Base-by-base conservation (phyloP, 2,329 filamentous ascomycete species). In the Xylariaceae sp. region DNA sequence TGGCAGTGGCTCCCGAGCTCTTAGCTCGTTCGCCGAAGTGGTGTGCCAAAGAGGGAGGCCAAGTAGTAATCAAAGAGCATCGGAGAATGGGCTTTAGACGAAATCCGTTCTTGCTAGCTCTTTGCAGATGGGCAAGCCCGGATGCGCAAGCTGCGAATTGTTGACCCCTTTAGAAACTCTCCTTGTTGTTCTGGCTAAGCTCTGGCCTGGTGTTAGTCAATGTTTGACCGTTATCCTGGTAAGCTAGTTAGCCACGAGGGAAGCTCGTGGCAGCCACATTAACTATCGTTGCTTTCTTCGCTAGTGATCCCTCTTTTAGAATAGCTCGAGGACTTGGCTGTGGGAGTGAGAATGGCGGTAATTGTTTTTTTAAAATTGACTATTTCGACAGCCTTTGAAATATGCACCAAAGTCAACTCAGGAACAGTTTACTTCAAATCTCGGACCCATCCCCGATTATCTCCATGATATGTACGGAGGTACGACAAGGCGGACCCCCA, bases 171-270 rank as follows among this genome's bases (percentile, higher is more conserved):
- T 48, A 27, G 11, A 33, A 36, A 49, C 21, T n/a, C n/a, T n/a
- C n/a, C n/a, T n/a, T n/a, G n/a, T n/a, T n/a, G n/a, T n/a, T n/a
- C n/a, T n/a, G n/a, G n/a, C n/a, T n/a, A n/a, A n/a, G n/a, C n/a
- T n/a, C n/a, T n/a, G n/a, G n/a, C n/a, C n/a, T n/a, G 35, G 16
- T 37, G 44, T 40, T 44, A 50, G 44, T 44, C 44, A 30, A 48
- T 27, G 9, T 13, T 20, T 26, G 23, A 43, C 21, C 10, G 21
- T 11, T 18, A 23, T 29, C 39, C 32, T 11, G 26, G 33, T 11
- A 42, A 27, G 24, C 30, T 8, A 33, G 10, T 44, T 53, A 44
- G 27, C 30, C 32, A 39, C 21, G 27, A 20, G 11, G 36, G 42
- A 49, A 24, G 37, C 18, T 20, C 15, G 23, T 24, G 32, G 30